Evolutionary conservation across 2,329 filamentous ascomycete genomes (phyloP).

Genomic region (Thelonectria blattea): DNA sequence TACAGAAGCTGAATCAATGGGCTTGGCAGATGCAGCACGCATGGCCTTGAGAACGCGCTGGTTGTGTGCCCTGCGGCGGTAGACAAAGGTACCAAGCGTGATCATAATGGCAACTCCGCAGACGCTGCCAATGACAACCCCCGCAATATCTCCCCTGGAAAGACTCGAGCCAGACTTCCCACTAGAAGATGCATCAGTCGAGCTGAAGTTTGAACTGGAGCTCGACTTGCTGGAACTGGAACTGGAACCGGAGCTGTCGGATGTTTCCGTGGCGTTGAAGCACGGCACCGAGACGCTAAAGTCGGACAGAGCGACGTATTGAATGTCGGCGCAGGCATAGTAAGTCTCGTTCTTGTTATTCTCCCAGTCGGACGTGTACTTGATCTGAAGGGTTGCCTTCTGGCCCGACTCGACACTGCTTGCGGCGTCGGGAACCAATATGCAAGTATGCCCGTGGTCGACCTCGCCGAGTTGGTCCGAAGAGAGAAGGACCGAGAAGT

Average conservation of each 20-base stretch:
- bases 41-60: not conserved
- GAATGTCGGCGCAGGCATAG: constrained; percentile 50
- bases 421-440: constrained; percentile 40
- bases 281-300: constrained; percentile 40
- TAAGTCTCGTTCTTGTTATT: constrained; percentile 42
- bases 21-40: not conserved
- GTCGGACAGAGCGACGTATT: constrained; percentile 39
- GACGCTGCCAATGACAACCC: not conserved
- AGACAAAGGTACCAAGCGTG: not conserved
- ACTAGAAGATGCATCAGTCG: not conserved
- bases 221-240: not conserved
- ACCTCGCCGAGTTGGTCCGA: constrained; percentile 39
- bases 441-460: constrained; percentile 49
- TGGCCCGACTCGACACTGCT: constrained; percentile 39
- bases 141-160: not conserved
- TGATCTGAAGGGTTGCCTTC: constrained; percentile 50
- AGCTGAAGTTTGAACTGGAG: not conserved
- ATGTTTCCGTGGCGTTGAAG: constrained; percentile 43
- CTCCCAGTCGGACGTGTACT: constrained; percentile 46
- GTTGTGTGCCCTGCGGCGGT: not conserved
- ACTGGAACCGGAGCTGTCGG: constrained; percentile 20
- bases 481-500: constrained; percentile 43
- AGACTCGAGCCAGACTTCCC: not conserved
- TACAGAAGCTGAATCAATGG: not conserved
- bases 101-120: not conserved